Conservation (phyloP, 306 rosid genomes). For the Mimosa bimucronata region DNA sequence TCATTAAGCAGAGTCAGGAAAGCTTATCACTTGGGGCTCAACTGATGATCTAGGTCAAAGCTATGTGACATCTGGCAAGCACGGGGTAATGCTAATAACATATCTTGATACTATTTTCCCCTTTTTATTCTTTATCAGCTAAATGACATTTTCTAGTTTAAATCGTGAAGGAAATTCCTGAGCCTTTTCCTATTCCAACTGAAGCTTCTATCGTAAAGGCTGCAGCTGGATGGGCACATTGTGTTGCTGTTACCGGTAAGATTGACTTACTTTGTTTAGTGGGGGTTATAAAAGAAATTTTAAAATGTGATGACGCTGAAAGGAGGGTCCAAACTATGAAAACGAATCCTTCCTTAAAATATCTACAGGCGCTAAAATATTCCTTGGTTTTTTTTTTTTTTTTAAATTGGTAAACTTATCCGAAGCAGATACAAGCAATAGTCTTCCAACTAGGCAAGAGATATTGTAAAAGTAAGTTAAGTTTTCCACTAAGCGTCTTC, state of each 20-base stretch:
- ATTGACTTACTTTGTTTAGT: conserved; percentile 19
- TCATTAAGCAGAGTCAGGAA: conserved; percentile 61
- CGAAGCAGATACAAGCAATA: conserved; percentile 12
- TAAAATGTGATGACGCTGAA: conserved; percentile 7
- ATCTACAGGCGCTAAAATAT: conserved; percentile 7
- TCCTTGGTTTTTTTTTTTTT: background rate
- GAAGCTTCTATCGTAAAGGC: conserved; percentile 64
- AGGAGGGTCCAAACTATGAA: background rate
- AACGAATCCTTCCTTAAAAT: background rate
- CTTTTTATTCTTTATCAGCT: conserved; percentile 26
- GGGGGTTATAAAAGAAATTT: background rate
- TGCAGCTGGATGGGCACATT: conserved; percentile 93
- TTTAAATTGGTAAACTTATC: background rate
- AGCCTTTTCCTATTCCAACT: conserved; percentile 79
- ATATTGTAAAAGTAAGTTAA: background rate
- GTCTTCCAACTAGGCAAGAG: background rate
- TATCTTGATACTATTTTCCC: background rate
- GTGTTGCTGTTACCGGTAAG: conserved; percentile 76
- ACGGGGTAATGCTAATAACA: conserved; percentile 61
- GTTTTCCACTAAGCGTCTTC: conserved; percentile 1
- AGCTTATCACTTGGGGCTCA: conserved; percentile 90
- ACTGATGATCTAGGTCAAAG: conserved; percentile 91
- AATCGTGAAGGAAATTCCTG: conserved; percentile 73
- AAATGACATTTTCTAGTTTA: conserved; percentile 36
- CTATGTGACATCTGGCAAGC: conserved; percentile 86